Evolutionary conservation across 1,284 basidiomycete species (phyloP).

Genomic region (Violaceomyces palustris): DNA sequence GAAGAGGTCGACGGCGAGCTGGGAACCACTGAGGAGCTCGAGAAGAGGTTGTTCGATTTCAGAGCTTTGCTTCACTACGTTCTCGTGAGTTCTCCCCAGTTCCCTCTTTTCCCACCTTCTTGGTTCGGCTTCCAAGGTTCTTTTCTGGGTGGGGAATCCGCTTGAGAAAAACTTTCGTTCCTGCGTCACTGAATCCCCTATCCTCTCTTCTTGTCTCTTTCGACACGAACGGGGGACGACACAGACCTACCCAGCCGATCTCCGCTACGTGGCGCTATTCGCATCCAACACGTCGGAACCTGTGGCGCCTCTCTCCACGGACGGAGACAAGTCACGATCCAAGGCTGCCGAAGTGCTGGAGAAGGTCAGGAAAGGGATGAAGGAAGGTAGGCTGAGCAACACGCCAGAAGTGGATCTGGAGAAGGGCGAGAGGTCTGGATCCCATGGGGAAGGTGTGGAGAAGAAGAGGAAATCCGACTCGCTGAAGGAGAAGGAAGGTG

Average conservation of each 20-base stretch:
- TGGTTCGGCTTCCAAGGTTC: too few relatives aligned
- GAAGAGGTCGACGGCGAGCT: constrained; percentile 11
- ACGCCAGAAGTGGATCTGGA: constrained; percentile 34
- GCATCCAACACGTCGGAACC: constrained; percentile 10
- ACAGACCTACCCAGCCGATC: constrained; percentile 16
- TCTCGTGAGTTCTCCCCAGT: constrained; percentile 1
- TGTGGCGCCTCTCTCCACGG: constrained; percentile 4
- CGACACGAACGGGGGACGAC: too few relatives aligned
- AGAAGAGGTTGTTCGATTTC: constrained; percentile 10
- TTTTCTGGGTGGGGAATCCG: too few relatives aligned
- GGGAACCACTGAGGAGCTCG: constrained; percentile 1
- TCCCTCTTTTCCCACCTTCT: too few relatives aligned
- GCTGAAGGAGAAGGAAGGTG: constrained; percentile 2
- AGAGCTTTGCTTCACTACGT: constrained; percentile 12
- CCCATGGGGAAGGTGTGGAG: constrained; percentile 4
- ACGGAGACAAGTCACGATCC: constrained; percentile 16
- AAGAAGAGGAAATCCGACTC: not conserved
- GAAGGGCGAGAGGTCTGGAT: constrained; percentile 4
- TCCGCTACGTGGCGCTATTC: constrained; percentile 32
- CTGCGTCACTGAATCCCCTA: too few relatives aligned
- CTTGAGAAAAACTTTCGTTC: too few relatives aligned
- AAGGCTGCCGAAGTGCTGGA: constrained; percentile 18
- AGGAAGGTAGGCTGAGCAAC: constrained; percentile 13
- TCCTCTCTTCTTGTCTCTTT: not conserved
- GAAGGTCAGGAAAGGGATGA: constrained; percentile 19